phyloP scores from a whole-genome alignment of 1,139 yeast species.

The Blastobotrys proliferans region DNA sequence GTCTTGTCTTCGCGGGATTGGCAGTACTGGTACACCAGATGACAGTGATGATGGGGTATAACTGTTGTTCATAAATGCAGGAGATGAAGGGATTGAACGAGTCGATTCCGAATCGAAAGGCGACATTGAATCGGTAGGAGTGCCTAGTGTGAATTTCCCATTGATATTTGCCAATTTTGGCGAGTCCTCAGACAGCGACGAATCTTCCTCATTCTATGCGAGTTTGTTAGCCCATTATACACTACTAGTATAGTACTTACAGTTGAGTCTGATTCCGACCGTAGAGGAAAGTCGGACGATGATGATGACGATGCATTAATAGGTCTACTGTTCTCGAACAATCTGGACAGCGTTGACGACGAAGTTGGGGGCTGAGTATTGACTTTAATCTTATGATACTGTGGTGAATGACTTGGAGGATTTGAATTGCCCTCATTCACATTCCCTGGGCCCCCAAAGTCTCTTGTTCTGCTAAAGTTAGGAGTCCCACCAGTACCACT shows the following conservation, averaged over 20 bases:
- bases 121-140: constrained; percentile 12
- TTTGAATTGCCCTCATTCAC: too few relatives aligned
- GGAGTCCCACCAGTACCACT: too few relatives aligned
- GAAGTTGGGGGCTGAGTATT: constrained; percentile 15
- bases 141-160: constrained; percentile 11
- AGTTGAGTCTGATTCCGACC: too few relatives aligned
- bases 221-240: too few relatives aligned
- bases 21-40: constrained; percentile 3
- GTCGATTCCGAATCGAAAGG: constrained; percentile 10
- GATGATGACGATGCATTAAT: not conserved
- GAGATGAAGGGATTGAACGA: constrained; percentile 8
- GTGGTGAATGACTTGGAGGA: not conserved
- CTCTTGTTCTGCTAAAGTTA: too few relatives aligned
- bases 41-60: constrained; percentile 4
- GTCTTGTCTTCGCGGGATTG: constrained; percentile 8
- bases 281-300: too few relatives aligned
- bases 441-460: too few relatives aligned
- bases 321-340: constrained; percentile 11
- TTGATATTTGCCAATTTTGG: constrained; percentile 3
- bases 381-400: constrained; percentile 17
- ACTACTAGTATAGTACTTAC: too few relatives aligned
- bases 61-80: constrained; percentile 1
- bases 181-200: too few relatives aligned
- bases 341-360: constrained; percentile 15
- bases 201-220: too few relatives aligned